These are phyloP conservation scores for Exophiala sp. DNA, from an alignment of 2,329 filamentous ascomycete species.

Conservation along the genomic window DNA sequence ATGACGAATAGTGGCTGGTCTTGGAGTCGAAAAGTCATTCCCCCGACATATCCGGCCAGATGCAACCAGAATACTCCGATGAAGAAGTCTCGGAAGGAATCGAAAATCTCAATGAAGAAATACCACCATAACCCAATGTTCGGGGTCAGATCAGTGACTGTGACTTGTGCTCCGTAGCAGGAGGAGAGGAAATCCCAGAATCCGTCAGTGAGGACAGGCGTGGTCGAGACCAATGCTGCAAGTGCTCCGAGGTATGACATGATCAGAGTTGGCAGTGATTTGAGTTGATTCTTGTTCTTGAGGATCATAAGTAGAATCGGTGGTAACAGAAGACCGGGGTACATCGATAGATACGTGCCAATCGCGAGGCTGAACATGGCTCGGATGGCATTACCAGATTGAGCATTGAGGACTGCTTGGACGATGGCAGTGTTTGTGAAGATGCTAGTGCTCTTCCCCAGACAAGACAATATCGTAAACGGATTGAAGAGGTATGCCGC, in stretches of 20 bases:
- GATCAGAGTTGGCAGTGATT: constrained; percentile 28
- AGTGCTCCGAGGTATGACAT: constrained; percentile 24
- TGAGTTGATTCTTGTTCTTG: constrained; percentile 27
- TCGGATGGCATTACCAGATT: constrained; percentile 64
- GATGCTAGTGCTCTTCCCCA: constrained; percentile 80
- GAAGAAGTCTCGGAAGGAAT: constrained; percentile 95
- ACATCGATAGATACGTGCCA: constrained; percentile 86
- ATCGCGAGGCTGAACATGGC: constrained; percentile 80
- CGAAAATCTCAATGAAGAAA: constrained; percentile 99
- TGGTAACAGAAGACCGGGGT: constrained; percentile 78
- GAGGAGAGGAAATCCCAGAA: constrained; percentile 84
- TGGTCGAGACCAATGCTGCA: constrained; percentile 18
- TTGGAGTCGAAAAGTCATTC: constrained; percentile 73
- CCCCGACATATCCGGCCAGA: constrained; percentile 80
- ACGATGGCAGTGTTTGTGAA: constrained; percentile 87
- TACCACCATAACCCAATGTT: constrained; percentile 99
- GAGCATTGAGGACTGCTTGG: constrained; percentile 73
- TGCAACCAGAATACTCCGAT: constrained; percentile 97
- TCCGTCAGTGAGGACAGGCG: constrained; percentile 55
- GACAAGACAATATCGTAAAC: constrained; percentile 83
- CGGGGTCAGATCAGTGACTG: constrained; percentile 85
- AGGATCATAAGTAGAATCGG: constrained; percentile 62
- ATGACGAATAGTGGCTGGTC: constrained; percentile 81
- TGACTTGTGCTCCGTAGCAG: constrained; percentile 88
- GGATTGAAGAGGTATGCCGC: constrained; percentile 86